phyloP scores from a whole-genome alignment of 352 stramenopile species.

The Pelagophyceae sp. region DNA sequence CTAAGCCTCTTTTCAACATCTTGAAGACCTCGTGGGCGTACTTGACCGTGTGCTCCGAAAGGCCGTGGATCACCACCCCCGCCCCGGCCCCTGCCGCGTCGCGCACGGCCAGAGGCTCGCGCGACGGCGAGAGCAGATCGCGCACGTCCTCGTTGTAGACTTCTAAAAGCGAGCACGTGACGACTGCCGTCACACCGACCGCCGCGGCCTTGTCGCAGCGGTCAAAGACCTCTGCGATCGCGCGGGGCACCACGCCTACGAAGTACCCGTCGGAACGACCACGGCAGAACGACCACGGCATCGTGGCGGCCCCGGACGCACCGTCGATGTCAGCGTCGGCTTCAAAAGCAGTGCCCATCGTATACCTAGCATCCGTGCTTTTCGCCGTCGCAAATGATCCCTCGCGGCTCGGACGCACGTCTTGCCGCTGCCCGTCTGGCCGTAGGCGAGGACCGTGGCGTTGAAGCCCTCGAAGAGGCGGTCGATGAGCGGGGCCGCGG shows the following conservation, averaged over 20 bases:
- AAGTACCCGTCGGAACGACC: too few relatives aligned
- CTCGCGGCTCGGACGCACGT: conserved; percentile 33
- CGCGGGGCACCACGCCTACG: conserved; percentile 6
- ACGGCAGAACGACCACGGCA: too few relatives aligned
- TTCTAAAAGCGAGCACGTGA: conserved; percentile 62
- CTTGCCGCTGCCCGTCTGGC: conserved; percentile 79
- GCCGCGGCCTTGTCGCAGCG: neutral
- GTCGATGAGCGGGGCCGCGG: conserved; percentile 62
- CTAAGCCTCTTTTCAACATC: conserved; percentile 43
- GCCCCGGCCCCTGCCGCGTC: conserved; percentile 66
- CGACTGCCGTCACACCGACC: neutral
- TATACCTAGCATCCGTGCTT: neutral
- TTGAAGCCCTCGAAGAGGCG: conserved; percentile 85
- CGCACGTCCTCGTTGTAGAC: conserved; percentile 96
- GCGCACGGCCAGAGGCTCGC: conserved; percentile 53
- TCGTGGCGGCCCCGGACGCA: too few relatives aligned
- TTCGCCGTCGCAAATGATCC: conserved; percentile 43
- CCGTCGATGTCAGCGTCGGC: neutral
- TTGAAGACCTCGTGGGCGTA: conserved; percentile 55
- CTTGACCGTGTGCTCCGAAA: conserved; percentile 73
- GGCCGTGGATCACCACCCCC: conserved; percentile 81
- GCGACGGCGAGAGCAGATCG: conserved; percentile 65
- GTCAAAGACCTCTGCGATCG: neutral
- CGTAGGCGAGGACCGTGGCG: conserved; percentile 84
- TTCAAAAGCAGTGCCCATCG: conserved; percentile 5